Conservation (phyloP, 1,139 yeast species). For the Starmera stellimalicola region DNA sequence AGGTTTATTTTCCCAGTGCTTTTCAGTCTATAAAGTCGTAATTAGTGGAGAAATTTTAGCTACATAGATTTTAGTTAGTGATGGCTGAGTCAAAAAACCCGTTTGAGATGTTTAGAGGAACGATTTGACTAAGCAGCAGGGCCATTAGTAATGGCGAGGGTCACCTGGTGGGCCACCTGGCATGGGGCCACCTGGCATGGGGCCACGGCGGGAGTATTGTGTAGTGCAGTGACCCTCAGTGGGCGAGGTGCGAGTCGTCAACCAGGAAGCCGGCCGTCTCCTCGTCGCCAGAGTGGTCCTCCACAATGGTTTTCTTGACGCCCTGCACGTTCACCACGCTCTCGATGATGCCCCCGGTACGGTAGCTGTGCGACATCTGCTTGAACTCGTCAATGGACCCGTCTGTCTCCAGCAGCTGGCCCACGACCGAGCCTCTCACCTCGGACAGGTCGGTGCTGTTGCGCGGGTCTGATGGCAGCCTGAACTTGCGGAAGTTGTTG, state of each 20-base stretch:
- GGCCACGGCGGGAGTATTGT: not conserved
- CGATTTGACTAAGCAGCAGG: too few relatives aligned
- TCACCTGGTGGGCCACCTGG: too few relatives aligned
- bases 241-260: constrained; percentile 3
- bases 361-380: constrained; percentile 11
- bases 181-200: too few relatives aligned
- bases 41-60: too few relatives aligned
- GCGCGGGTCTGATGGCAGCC: not conserved
- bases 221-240: too few relatives aligned
- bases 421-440: not conserved
- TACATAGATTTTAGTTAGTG: too few relatives aligned
- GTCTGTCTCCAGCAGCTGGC: not conserved
- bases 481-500: not conserved
- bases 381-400: not conserved
- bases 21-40: too few relatives aligned
- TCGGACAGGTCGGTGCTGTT: not conserved
- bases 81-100: too few relatives aligned
- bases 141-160: too few relatives aligned
- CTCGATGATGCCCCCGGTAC: constrained; percentile 71
- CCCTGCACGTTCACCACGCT: constrained; percentile 81
- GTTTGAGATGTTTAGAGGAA: too few relatives aligned
- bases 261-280: constrained; percentile 1
- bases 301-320: constrained; percentile 79
- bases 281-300: constrained; percentile 24
- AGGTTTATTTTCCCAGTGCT: too few relatives aligned